Percentiles rank a stretch among this genome's conserved stretches.
Conservation (phyloP, 495 filamentous ascomycete species). For the Clavariopsis aquatica region DNA sequence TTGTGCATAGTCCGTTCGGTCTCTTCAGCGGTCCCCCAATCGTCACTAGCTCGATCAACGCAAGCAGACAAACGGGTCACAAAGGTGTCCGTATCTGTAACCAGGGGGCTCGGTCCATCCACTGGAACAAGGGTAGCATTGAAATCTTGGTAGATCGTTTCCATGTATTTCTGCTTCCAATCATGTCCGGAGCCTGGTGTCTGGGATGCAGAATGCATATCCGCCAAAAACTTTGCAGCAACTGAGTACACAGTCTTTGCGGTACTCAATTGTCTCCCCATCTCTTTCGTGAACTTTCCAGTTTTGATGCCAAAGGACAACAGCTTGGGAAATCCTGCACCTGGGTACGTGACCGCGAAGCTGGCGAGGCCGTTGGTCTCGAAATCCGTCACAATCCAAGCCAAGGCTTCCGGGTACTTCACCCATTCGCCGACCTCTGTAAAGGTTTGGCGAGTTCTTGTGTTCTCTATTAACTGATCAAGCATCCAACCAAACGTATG, state of each 20-base stretch:
- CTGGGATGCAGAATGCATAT: constrained; percentile 1
- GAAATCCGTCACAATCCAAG: constrained; percentile 34
- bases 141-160: constrained; percentile 36
- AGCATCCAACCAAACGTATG: constrained; percentile 40
- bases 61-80: constrained; percentile 10
- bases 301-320: constrained; percentile 17
- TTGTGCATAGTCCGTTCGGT: constrained; percentile 14
- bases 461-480: constrained; percentile 29
- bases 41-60: background rate
- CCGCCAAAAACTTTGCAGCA: constrained; percentile 12
- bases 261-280: constrained; percentile 4
- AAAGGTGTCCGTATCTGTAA: constrained; percentile 17
- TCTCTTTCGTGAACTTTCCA: constrained; percentile 12
- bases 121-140: constrained; percentile 36
- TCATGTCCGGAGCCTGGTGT: background rate
- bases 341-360: constrained; percentile 45
- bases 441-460: constrained; percentile 38
- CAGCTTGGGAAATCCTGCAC: constrained; percentile 41
- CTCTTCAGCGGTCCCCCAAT: background rate
- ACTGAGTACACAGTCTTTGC: constrained; percentile 20
- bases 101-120: constrained; percentile 26
- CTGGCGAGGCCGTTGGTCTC: constrained; percentile 34
- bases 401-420: constrained; percentile 31
- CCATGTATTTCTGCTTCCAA: constrained; percentile 23
- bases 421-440: constrained; percentile 39